Conservation (phyloP, 2,329 filamentous ascomycete genomes). For the Exophiala sideris region DNA sequence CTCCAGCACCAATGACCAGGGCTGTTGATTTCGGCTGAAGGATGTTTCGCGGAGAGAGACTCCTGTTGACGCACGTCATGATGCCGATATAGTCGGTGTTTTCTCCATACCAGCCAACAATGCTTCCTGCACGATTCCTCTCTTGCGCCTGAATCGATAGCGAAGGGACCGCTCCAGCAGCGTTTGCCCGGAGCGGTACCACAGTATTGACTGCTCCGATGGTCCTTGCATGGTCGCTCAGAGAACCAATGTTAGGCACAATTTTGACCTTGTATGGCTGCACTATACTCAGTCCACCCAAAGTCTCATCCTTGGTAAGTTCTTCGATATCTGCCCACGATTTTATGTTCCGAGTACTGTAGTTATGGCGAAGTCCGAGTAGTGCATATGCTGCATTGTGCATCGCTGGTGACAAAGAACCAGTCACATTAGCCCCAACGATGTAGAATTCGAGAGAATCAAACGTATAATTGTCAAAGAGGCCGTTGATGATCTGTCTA, state of each 20-base stretch:
- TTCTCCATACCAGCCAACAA: conserved; percentile 44
- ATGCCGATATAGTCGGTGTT: conserved; percentile 46
- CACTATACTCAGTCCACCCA: conserved; percentile 43
- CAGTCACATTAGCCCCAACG: conserved; percentile 40
- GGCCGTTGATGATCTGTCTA: conserved; percentile 30
- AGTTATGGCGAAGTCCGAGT: conserved; percentile 40
- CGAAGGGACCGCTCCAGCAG: conserved; percentile 37
- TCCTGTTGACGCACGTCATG: conserved; percentile 40
- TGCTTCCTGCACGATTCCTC: conserved; percentile 41
- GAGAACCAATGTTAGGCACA: conserved; percentile 36
- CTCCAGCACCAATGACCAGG: conserved; percentile 59
- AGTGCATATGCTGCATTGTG: conserved; percentile 41
- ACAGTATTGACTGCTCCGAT: conserved; percentile 47
- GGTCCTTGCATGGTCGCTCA: conserved; percentile 42
- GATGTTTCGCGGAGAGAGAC: conserved; percentile 49
- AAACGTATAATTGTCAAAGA: conserved; percentile 41
- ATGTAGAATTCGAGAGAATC: conserved; percentile 44
- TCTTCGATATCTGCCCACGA: conserved; percentile 38
- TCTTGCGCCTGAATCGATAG: conserved; percentile 40
- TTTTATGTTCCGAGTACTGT: conserved; percentile 37
- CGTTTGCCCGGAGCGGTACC: conserved; percentile 39
- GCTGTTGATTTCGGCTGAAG: conserved; percentile 52
- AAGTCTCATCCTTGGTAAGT: conserved; percentile 37
- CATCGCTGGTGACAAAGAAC: conserved; percentile 43
- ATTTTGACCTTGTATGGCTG: conserved; percentile 44